These are phyloP conservation scores for Ophiocordyceps camponoti-saundersi DNA, from an alignment of 2,329 filamentous ascomycete genomes.

Conservation along the genomic window DNA sequence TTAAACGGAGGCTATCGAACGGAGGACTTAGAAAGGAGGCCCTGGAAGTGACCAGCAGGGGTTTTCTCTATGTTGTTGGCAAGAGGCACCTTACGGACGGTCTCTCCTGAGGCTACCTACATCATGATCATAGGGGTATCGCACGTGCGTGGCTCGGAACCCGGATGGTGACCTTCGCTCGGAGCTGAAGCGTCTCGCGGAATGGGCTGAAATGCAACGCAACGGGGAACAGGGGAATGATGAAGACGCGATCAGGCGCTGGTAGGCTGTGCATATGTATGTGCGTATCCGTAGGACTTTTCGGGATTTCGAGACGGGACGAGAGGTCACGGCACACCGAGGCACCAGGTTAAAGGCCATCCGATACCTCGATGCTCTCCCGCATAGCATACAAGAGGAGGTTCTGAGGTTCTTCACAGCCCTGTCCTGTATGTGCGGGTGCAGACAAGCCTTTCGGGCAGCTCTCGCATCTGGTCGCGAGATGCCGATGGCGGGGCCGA, in stretches of 20 bases:
- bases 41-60: too few species aligned
- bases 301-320: background rate
- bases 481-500: background rate
- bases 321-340: background rate
- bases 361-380: background rate
- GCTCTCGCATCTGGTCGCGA: background rate
- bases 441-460: background rate
- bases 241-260: background rate
- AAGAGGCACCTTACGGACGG: too few species aligned
- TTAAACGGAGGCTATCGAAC: too few species aligned
- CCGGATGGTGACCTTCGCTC: background rate
- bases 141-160: too few species aligned
- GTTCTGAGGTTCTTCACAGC: background rate
- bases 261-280: background rate
- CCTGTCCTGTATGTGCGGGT: background rate
- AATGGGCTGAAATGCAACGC: background rate
- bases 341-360: background rate
- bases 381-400: background rate
- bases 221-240: background rate
- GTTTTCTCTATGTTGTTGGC: too few species aligned
- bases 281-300: background rate
- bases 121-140: too few species aligned
- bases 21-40: too few species aligned
- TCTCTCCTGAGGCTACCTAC: too few species aligned
- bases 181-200: too few species aligned